phyloP scores from a whole-genome alignment of 139 green algal genomes.

The Yamagishiella unicocca region DNA sequence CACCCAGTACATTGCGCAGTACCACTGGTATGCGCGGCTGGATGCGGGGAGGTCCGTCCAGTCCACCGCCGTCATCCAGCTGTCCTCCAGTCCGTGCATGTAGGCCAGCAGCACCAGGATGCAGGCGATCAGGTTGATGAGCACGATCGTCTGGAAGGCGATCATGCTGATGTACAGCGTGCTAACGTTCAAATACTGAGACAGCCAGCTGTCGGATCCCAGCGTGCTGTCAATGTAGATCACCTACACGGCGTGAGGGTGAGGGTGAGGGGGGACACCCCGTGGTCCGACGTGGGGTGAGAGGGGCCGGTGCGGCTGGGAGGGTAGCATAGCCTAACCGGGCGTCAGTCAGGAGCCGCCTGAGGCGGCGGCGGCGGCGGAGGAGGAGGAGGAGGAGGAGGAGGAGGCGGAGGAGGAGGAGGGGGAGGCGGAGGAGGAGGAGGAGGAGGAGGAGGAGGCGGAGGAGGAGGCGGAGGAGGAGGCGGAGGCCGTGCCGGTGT shows the following conservation, averaged over 20 bases:
- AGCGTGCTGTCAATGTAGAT: slow-evolving; percentile 28
- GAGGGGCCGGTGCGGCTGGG: not conserved
- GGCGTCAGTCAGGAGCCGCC: no score
- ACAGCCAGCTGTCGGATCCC: slow-evolving; percentile 2
- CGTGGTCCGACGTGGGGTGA: not conserved
- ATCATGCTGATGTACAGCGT: slow-evolving; percentile 7
- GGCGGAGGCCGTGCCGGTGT: no score
- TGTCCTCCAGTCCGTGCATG: slow-evolving; percentile 24
- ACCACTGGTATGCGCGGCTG: slow-evolving; percentile 42
- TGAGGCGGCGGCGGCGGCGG: no score
- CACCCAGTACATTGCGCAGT: slow-evolving; percentile 49
- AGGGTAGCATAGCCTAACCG: no score
- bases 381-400: no score
- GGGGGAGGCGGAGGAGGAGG: no score
- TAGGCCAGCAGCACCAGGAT: slow-evolving; percentile 27
- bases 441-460: no score
- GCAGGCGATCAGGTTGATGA: slow-evolving; percentile 39
- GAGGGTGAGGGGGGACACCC: not conserved
- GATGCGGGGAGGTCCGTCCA: slow-evolving; percentile 33
- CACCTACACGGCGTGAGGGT: not conserved
- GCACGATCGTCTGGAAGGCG: slow-evolving; percentile 16
- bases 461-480: no score
- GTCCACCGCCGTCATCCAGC: slow-evolving; percentile 40
- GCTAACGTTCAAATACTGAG: not conserved
- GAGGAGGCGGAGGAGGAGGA: no score